Conservation (phyloP, 345 rosid genomes). For the Cardiospermum halicacabum region DNA sequence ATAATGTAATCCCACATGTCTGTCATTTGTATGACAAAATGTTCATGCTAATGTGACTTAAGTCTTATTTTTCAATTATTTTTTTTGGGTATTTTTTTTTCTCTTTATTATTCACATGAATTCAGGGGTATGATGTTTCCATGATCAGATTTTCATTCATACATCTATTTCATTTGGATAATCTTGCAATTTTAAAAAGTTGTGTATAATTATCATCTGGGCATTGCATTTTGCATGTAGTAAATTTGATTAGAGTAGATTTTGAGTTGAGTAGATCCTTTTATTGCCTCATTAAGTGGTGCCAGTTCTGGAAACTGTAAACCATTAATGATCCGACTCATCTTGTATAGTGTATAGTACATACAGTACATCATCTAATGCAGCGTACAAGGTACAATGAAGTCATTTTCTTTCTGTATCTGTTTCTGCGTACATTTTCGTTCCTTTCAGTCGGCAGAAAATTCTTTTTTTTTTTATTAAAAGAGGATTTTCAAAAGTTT, state of each 20-base stretch:
- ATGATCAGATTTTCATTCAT: background rate
- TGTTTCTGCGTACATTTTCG: background rate
- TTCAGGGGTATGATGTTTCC: background rate
- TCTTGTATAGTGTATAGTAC: too few relatives aligned
- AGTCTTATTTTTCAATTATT: background rate
- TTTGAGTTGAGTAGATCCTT: too few relatives aligned
- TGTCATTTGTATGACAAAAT: background rate
- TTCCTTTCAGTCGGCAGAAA: background rate
- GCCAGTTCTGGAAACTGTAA: background rate
- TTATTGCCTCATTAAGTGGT: background rate
- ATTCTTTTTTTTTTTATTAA: background rate
- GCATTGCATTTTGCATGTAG: background rate
- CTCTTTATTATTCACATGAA: background rate
- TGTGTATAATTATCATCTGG: background rate
- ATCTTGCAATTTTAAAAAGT: background rate
- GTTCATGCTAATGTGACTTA: slow-evolving; percentile 4
- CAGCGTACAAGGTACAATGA: background rate
- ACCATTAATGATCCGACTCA: slow-evolving; percentile 1
- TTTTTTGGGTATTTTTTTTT: background rate
- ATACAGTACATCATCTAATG: background rate
- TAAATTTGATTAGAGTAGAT: too few relatives aligned
- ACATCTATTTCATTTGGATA: background rate
- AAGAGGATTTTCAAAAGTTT: too few relatives aligned
- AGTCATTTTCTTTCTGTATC: slow-evolving; percentile 4
- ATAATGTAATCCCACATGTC: background rate